A percentile compares a stretch with the other conserved stretches of the same genome.
These are phyloP conservation scores for Clavulina sp. DNA, from an alignment of 768 basidiomycete species.

Conservation along the genomic window DNA sequence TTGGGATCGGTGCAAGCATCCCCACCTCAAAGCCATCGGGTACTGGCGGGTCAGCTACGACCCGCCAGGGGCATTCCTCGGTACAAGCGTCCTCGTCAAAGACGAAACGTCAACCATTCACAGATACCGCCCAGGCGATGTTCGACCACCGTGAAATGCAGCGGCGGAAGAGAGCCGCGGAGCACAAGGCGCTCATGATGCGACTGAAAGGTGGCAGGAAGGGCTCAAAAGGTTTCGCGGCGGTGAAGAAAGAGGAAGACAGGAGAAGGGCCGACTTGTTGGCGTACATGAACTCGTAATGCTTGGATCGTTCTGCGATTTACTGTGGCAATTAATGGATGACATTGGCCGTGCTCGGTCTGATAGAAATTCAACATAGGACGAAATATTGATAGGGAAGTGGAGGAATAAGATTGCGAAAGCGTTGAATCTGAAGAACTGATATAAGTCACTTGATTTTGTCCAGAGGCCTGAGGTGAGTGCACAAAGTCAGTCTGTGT, in stretches of 20 bases:
- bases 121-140: background rate
- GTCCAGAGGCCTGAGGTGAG: conserved; percentile 56
- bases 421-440: too few relatives aligned
- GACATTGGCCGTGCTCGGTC: too few relatives aligned
- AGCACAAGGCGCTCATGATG: background rate
- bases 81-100: too few relatives aligned
- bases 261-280: background rate
- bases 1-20: background rate
- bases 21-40: background rate
- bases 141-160: background rate
- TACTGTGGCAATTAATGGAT: too few relatives aligned
- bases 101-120: background rate
- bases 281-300: background rate
- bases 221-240: background rate
- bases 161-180: background rate
- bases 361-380: too few relatives aligned
- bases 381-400: too few relatives aligned
- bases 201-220: background rate
- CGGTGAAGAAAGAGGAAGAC: background rate
- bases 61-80: too few relatives aligned
- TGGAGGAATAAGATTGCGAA: too few relatives aligned
- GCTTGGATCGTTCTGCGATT: too few relatives aligned
- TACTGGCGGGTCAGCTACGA: too few relatives aligned
- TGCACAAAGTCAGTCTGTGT: conserved; percentile 13
- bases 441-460: conserved; percentile 91